Evolutionary conservation across 2,329 filamentous ascomycete species (phyloP), one percentile per base, ranked within the genome.

Genomic region (Pseudogymnoascus sp.): DNA sequence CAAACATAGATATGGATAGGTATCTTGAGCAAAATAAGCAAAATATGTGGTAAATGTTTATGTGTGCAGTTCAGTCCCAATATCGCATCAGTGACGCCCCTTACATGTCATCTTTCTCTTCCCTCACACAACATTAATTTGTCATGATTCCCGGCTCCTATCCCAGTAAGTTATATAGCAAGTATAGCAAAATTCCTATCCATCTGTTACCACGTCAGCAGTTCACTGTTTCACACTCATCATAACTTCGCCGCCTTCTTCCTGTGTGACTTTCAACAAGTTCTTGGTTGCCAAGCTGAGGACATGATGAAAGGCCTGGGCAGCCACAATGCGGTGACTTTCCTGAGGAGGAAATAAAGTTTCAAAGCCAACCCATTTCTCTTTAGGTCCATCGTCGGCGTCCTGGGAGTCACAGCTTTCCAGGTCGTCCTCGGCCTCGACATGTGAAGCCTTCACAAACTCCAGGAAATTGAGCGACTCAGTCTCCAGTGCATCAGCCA

Each of bases 251-350:
- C 68, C 67, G 60, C 65, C 67, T 29, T 60, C 62, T 31, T 69
- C 64, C 74, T 96, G 91, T 65, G 81, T 74, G 4, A 92, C 84
- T 16, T 75, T 72, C 49, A 93, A 75, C 62, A 82, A 73, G 1
- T 81, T 81, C 74, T 86, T 90, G 2, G 85, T 91, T 5, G 84
- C 86, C 45, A 94, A 79, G 10, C 82, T 80, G 12, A 95, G 80
- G 2, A 90, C 80, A 72, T 94, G 89, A 75, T 89, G 84, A 71
- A 91, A 88, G 0, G 86, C 90, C 72, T 92, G 89, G 2, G 89
- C 86, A 7, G 88, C 89, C 11, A 91, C 85, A 31, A 83, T 76
- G 37, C 78, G 80, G 43, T 72, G 78, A 43, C 71, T 69, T 37
- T 78, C 74, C 8, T 70, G 70, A 0, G 84, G 81, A n/a, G 83